Evolutionary conservation across 345 rosid species (phyloP).

Genomic region (Anastatica hierochuntica): DNA sequence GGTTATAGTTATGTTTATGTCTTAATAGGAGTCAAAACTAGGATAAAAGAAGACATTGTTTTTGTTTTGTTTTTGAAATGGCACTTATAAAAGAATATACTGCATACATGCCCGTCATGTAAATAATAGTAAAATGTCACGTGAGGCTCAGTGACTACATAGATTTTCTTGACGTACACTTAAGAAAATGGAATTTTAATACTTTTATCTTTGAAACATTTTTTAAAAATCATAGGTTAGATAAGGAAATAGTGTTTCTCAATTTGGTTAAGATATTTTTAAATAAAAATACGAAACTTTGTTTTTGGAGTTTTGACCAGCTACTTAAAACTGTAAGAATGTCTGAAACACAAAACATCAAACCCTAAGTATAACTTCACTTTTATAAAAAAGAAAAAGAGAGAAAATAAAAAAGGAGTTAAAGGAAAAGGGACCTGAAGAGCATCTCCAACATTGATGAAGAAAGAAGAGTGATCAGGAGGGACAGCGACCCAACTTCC

Average conservation of each 20-base stretch:
- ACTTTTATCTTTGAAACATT: too few relatives aligned
- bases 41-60: too few relatives aligned
- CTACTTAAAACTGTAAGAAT: too few relatives aligned
- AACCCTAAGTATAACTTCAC: too few relatives aligned
- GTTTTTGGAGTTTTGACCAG: too few relatives aligned
- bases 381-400: not conserved
- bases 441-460: slow-evolving; percentile 86
- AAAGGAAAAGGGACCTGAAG: slow-evolving; percentile 45
- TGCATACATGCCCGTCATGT: slow-evolving; percentile 1
- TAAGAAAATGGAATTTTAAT: not conserved
- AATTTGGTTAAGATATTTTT: too few relatives aligned
- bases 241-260: too few relatives aligned
- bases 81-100: not conserved
- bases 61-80: too few relatives aligned
- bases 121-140: slow-evolving; percentile 12
- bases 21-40: not conserved
- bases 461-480: slow-evolving; percentile 76
- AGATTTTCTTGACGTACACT: slow-evolving; percentile 15
- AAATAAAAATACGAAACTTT: too few relatives aligned
- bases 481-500: slow-evolving; percentile 83
- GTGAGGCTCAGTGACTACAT: slow-evolving; percentile 4
- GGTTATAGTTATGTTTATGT: not conserved
- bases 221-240: too few relatives aligned
- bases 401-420: not conserved
- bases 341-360: too few relatives aligned